Percentiles rank a stretch among this genome's conserved stretches.
Conservation (phyloP, 805 yeast species). For the Monosporozyma yasuniensis region DNA sequence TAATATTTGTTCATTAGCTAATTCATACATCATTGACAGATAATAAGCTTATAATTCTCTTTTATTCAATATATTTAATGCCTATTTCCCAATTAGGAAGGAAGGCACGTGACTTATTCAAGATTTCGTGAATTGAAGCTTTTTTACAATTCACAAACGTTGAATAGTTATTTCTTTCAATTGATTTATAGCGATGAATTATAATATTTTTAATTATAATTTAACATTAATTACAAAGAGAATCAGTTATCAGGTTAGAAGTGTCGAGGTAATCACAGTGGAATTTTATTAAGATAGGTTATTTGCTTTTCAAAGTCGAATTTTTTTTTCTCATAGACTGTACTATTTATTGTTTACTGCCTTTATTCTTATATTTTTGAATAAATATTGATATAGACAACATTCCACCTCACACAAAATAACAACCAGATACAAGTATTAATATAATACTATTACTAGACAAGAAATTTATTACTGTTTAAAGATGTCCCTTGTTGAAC, state of each 20-base stretch:
- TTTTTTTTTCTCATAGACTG: not conserved
- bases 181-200: not conserved
- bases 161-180: not conserved
- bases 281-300: not conserved
- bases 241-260: not conserved
- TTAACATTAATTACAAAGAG: not conserved
- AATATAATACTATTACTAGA: no score
- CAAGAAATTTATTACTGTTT: not conserved
- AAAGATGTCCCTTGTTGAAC: constrained; percentile 32
- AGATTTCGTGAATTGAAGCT: not conserved
- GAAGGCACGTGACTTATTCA: not conserved
- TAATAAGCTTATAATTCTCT: no score
- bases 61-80: no score
- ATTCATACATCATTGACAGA: no score
- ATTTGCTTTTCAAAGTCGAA: not conserved
- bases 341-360: not conserved
- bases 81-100: constrained; percentile 1
- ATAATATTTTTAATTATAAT: no score
- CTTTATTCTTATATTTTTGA: not conserved
- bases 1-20: no score
- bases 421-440: not conserved
- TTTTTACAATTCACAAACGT: not conserved
- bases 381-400: not conserved
- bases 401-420: not conserved
- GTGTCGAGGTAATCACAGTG: not conserved